These are phyloP conservation scores for Calonectria crousiana DNA, from an alignment of 2,329 filamentous ascomycete species.

Conservation along the genomic window DNA sequence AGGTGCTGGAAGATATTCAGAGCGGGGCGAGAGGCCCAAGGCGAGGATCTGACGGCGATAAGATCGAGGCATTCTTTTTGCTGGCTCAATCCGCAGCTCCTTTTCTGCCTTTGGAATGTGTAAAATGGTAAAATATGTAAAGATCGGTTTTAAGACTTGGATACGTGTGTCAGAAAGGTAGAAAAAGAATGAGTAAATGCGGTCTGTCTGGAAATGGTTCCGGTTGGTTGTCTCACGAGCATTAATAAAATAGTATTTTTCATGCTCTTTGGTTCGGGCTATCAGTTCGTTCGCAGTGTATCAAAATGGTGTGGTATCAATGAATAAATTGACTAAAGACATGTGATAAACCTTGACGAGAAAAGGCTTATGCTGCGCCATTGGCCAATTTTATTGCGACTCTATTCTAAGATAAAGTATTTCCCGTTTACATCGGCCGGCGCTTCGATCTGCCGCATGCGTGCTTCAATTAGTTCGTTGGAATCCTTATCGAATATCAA, in stretches of 20 bases:
- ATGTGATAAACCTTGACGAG: neutral
- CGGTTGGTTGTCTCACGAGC: neutral
- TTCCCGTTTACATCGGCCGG: too few relatives aligned
- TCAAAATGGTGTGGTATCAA: neutral
- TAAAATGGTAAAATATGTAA: neutral
- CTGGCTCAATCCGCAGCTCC: slow-evolving; percentile 28
- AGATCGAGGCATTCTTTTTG: slow-evolving; percentile 15
- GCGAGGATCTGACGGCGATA: neutral
- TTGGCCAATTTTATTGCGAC: neutral
- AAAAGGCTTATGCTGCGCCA: neutral
- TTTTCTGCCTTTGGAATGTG: slow-evolving; percentile 30
- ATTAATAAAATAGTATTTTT: neutral
- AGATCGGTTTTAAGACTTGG: neutral
- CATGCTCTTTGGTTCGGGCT: neutral
- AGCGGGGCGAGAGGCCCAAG: neutral
- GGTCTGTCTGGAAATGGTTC: neutral
- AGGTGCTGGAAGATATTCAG: slow-evolving; percentile 69
- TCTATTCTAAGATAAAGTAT: neutral
- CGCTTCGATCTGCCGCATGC: neutral
- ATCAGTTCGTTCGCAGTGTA: neutral
- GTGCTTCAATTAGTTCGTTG: neutral
- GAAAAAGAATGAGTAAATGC: neutral
- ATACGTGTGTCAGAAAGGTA: neutral
- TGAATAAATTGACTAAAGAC: neutral
- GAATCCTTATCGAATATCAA: neutral